A percentile compares a stretch with the other conserved stretches of the same genome.
phyloP scores from a whole-genome alignment of 176 grass and related monocot genomes.

The Triticum urartu region DNA sequence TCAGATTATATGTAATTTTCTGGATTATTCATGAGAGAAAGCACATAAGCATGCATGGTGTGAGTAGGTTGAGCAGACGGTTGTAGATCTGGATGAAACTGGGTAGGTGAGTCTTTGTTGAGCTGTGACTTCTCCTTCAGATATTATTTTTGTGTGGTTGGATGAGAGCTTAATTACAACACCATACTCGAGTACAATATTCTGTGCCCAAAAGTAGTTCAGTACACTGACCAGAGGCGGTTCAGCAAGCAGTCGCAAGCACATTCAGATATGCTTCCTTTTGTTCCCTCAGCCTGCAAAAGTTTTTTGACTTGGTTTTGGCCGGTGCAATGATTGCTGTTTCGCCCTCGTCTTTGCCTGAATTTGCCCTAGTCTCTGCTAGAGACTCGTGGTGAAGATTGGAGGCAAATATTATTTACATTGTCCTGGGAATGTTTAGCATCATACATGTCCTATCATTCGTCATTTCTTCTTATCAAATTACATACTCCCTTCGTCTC shows the following conservation, averaged over 20 bases:
- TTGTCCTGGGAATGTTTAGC: no score
- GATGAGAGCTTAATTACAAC: background rate
- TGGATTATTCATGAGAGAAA: background rate
- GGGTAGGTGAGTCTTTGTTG: conserved; percentile 36
- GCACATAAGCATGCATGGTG: background rate
- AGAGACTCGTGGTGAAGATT: background rate
- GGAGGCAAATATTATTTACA: no score
- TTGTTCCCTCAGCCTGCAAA: conserved; percentile 18
- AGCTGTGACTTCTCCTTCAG: conserved; percentile 6
- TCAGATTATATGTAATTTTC: background rate
- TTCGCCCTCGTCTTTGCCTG: background rate
- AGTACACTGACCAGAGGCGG: background rate
- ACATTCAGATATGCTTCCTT: conserved; percentile 16
- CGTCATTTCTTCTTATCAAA: no score
- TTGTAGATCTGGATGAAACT: conserved; percentile 20
- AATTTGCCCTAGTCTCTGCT: background rate
- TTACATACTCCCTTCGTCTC: no score
- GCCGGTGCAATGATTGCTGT: conserved; percentile 20
- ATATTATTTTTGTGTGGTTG: background rate
- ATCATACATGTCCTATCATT: no score
- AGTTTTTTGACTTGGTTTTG: conserved; percentile 28
- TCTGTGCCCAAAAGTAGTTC: background rate
- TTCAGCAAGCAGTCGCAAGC: conserved; percentile 8
- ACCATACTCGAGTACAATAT: background rate
- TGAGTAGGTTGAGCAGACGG: conserved; percentile 5